Evolutionary conservation across 2,329 filamentous ascomycete species (phyloP), one percentile per base, ranked within the genome.

Genomic region (Bimuria novae-zelandiae): DNA sequence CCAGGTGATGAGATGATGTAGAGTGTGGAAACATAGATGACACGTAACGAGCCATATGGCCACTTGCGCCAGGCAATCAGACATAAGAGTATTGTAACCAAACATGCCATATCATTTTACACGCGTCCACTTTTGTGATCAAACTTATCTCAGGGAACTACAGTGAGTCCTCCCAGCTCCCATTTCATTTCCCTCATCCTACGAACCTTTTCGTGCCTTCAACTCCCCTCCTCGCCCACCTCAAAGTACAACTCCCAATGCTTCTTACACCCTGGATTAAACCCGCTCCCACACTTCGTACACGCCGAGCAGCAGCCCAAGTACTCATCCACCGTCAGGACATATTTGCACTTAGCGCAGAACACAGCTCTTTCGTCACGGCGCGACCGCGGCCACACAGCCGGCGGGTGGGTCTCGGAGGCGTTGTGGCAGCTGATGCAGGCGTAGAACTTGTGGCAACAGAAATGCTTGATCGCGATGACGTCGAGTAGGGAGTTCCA

Each of bases 181-280:
- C 25, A 27, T n/a, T n/a, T n/a, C n/a, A 27, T 6, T 27, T 27
- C 6, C 25, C 25, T 27, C n/a, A n/a, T n/a, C n/a, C n/a, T n/a
- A n/a, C n/a, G n/a, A n/a, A n/a, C n/a, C n/a, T n/a, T n/a, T n/a
- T n/a, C n/a, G n/a, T n/a, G n/a, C n/a, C n/a, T 32, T 32, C 27
- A 44, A 8, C 37, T 32, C 4, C 7, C 16, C 27, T 48, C 33
- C 4, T 49, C 48, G 7, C 47, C 32, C 19, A 42, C 46, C 3
- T 69, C 68, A 60, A 72, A 73, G 49, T 73, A 73, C 51, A 71
- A 14, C 3, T 51, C 50, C 71, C 71, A 73, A 51, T 73, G 71
- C 4, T 55, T 60, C 44, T 67, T 73, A 45, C 71, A 73, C 12
- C 67, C 66, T 5, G 70, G 68, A 56, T 73, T 73, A 45, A 71